Base-by-base conservation (phyloP, 805 yeast genomes). In the Candida jianshihensis region DNA sequence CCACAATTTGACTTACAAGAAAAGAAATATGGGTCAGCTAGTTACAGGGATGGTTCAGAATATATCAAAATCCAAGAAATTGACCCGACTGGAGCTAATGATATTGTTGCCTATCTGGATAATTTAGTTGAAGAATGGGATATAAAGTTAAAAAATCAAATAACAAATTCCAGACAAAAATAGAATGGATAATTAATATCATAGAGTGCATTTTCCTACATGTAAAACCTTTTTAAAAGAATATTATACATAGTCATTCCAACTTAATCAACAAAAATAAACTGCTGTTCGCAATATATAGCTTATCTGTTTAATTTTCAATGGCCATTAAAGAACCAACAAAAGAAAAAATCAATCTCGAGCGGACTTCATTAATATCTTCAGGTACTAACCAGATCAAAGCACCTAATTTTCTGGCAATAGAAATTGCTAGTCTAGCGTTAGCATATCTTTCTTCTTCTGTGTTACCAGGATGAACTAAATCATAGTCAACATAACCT, bases 351-450 rank as follows among this genome's bases (percentile, higher is more conserved):
- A 92, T 84, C 66, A 92, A 78, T 61, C 97, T 78, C 31, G 95
- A 74, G 63, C 97, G 83, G 30, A 92, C 97, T 66, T 90, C 97
- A 53, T 81, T 84, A 54, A 92, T 92, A 66, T 92, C 98, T 62
- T 92, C 98, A n/a, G 98, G 98, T n/a, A 92, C 96, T 49, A 92
- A 73, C 97, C 97, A 92, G 54, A 92, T 92, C 58, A 92, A 76
- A 28, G 96, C 98, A 43, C 98, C 98, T 49, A 92, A 68, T 63
- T 92, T 92, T 73, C 98, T 83, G 25, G 98, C 98, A 54, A 92
- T 92, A 3, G 97, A 92, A 57, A 92, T 92, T 16, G 98, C 98
- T 59, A 92, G 74, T 68, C 86, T 83, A 16, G 97, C 98, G 59
- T 92, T 92, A 28, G 95, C 95, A 56, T 87, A 87, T 56, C 72